Conservation (phyloP, 148 eudicot species). For the Rhododendron ferrugineum region DNA sequence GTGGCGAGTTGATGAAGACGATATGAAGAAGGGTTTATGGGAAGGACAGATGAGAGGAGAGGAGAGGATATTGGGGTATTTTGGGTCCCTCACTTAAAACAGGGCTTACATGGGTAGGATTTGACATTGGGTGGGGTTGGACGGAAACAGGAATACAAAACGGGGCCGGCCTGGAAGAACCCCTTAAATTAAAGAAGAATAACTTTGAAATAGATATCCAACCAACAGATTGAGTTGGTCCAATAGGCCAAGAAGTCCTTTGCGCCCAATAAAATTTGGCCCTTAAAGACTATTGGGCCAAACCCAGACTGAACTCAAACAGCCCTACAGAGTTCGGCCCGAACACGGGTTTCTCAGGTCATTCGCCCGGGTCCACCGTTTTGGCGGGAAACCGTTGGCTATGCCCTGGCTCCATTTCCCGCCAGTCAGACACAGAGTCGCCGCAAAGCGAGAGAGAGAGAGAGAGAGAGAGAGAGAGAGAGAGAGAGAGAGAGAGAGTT, state of each 20-base stretch:
- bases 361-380: neutral
- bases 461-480: constrained; percentile 10
- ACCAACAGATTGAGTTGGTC: neutral
- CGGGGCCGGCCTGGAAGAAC: no score
- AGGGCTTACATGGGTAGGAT: no score
- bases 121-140: no score
- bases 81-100: no score
- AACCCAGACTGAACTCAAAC: neutral
- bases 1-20: neutral
- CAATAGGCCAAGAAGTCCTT: neutral
- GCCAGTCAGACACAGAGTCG: neutral
- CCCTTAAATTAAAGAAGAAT: no score
- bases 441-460: neutral
- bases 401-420: constrained; percentile 12
- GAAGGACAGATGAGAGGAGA: neutral
- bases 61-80: no score
- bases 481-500: neutral
- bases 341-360: neutral
- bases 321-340: neutral
- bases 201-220: neutral
- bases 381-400: constrained; percentile 21
- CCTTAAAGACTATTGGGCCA: neutral
- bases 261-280: neutral
- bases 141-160: no score
- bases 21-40: neutral